Evolutionary conservation across 257 asterid species (phyloP).

Genomic region (Avicennia marina): DNA sequence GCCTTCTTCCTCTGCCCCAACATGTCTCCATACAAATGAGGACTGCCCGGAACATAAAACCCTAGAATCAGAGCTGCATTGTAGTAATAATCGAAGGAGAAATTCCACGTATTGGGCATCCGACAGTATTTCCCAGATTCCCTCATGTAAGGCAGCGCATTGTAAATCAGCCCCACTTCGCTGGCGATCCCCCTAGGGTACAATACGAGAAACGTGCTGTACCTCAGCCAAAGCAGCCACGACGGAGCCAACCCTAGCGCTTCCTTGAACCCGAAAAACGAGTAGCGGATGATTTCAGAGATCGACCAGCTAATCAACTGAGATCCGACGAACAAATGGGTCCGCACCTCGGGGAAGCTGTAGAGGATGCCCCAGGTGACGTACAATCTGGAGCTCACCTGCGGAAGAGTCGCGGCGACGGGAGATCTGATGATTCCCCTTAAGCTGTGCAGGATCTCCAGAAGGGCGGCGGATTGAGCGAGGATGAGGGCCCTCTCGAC

Average conservation of each 20-base stretch:
- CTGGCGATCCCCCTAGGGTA: slow-evolving; percentile 88
- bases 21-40: too few species aligned
- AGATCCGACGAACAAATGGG: slow-evolving; percentile 58
- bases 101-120: too few species aligned
- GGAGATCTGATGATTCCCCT: slow-evolving; percentile 89
- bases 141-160: slow-evolving; percentile 17
- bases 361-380: slow-evolving; percentile 82
- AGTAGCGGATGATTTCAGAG: slow-evolving; percentile 75
- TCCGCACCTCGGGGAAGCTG: slow-evolving; percentile 80
- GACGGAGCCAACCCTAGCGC: slow-evolving; percentile 72
- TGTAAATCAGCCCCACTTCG: slow-evolving; percentile 76
- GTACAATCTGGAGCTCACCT: slow-evolving; percentile 73
- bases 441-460: slow-evolving; percentile 63
- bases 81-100: too few species aligned
- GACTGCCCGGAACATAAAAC: too few species aligned
- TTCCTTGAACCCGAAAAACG: slow-evolving; percentile 87
- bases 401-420: slow-evolving; percentile 81
- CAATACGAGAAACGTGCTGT: slow-evolving; percentile 74
- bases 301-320: slow-evolving; percentile 86
- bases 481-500: slow-evolving; percentile 70
- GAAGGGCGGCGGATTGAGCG: slow-evolving; percentile 80
- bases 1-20: too few species aligned
- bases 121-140: too few species aligned
- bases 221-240: slow-evolving; percentile 92
- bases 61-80: too few species aligned